phyloP scores from a whole-genome alignment of 2,329 filamentous ascomycete genomes.

The Arthrocladium fulminans region DNA sequence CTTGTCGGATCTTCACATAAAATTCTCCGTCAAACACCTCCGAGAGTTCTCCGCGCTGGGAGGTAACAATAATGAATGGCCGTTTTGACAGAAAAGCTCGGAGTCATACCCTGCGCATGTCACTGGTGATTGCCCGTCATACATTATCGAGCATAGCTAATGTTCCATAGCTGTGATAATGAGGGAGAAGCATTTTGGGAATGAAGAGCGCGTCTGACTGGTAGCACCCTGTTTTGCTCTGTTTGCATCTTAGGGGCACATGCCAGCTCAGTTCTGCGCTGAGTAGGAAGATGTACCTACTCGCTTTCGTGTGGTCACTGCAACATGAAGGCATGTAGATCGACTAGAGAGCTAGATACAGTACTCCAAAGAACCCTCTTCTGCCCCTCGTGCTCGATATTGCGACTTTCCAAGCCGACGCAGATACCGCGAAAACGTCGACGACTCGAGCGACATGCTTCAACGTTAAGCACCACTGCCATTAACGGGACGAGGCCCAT shows the following conservation, averaged over 20 bases:
- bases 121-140: too few species aligned
- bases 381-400: constrained; percentile 35
- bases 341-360: constrained; percentile 10
- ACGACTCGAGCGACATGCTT: constrained; percentile 19
- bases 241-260: too few species aligned
- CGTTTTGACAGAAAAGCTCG: too few species aligned
- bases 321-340: neutral
- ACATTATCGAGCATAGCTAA: too few species aligned
- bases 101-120: too few species aligned
- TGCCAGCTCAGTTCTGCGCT: too few species aligned
- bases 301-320: too few species aligned
- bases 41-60: neutral
- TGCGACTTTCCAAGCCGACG: constrained; percentile 24
- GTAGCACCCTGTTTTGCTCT: too few species aligned
- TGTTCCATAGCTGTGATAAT: too few species aligned
- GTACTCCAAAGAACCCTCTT: constrained; percentile 24
- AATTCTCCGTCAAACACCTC: neutral
- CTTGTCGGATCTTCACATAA: neutral
- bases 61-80: neutral
- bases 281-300: neutral
- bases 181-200: too few species aligned
- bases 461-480: constrained; percentile 41
- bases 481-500: constrained; percentile 47
- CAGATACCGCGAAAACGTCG: constrained; percentile 23
- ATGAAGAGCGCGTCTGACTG: too few species aligned